These are phyloP conservation scores for Botryotinia convoluta DNA, from an alignment of 2,329 filamentous ascomycete species.

Conservation along the genomic window DNA sequence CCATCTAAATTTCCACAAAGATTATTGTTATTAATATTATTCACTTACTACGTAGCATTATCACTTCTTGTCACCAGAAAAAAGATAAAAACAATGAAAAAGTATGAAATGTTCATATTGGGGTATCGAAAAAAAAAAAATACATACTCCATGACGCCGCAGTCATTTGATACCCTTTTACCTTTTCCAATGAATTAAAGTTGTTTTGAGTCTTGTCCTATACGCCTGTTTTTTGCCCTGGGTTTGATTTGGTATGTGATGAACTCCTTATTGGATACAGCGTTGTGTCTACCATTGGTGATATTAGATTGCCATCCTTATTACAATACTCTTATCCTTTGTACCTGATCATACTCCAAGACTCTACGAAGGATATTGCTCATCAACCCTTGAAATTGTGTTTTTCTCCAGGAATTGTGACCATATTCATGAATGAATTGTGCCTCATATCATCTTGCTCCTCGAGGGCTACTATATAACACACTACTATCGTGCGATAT, in stretches of 20 bases:
- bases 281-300: conserved; percentile 12
- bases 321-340: conserved; percentile 77
- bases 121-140: background rate
- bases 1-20: too few relatives aligned
- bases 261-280: rapidly evolving
- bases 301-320: conserved; percentile 41
- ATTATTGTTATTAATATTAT: too few relatives aligned
- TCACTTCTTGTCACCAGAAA: background rate
- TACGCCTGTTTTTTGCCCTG: background rate
- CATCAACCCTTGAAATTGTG: background rate
- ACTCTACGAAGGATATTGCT: conserved; percentile 92
- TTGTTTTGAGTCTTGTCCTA: background rate
- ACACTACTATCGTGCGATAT: conserved; percentile 34
- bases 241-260: background rate
- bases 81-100: background rate
- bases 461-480: conserved; percentile 34
- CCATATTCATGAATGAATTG: background rate
- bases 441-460: background rate
- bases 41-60: too few relatives aligned
- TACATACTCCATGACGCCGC: background rate
- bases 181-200: background rate
- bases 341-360: conserved; percentile 80
- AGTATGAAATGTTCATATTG: background rate
- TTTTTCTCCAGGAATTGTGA: background rate
- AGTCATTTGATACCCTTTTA: background rate